phyloP scores from a whole-genome alignment of 164 flowering plant genomes.

The Dillenia turbinata region DNA sequence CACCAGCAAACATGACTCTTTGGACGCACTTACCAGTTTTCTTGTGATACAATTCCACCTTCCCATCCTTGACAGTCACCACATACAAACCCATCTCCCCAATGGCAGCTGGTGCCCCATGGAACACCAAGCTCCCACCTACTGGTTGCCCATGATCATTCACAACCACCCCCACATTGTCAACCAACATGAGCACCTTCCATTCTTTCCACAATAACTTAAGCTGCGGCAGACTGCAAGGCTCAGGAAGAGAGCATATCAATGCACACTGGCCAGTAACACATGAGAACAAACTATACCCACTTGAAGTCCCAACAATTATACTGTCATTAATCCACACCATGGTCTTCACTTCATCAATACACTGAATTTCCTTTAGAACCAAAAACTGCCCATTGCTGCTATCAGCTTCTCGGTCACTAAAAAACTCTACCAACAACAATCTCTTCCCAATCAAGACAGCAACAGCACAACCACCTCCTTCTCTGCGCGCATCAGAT shows the following conservation, averaged over 20 bases:
- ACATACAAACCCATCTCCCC: constrained; percentile 59
- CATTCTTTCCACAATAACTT: constrained; percentile 53
- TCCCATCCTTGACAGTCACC: constrained; percentile 50
- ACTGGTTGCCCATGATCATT: constrained; percentile 75
- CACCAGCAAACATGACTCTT: constrained; percentile 37
- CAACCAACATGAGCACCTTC: constrained; percentile 76
- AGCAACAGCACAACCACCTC: constrained; percentile 33
- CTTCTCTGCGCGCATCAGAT: constrained; percentile 18
- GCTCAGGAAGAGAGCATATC: constrained; percentile 77
- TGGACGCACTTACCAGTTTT: constrained; percentile 61
- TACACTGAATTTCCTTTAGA: constrained; percentile 63
- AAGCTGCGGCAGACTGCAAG: constrained; percentile 41
- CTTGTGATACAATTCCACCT: constrained; percentile 77
- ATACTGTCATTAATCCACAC: constrained; percentile 87
- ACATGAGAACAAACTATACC: constrained; percentile 63
- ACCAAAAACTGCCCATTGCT: constrained; percentile 27
- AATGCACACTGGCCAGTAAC: constrained; percentile 49
- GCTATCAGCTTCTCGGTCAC: constrained; percentile 16
- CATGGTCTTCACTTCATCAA: constrained; percentile 55
- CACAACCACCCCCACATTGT: constrained; percentile 79
- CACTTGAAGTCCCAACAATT: constrained; percentile 59
- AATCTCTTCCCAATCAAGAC: constrained; percentile 52
- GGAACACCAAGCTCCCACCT: constrained; percentile 86
- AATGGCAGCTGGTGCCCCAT: constrained; percentile 50
- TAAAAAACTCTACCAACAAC: constrained; percentile 49